phyloP scores from a whole-genome alignment of 768 basidiomycete genomes.

The Artomyces pyxidatus region DNA sequence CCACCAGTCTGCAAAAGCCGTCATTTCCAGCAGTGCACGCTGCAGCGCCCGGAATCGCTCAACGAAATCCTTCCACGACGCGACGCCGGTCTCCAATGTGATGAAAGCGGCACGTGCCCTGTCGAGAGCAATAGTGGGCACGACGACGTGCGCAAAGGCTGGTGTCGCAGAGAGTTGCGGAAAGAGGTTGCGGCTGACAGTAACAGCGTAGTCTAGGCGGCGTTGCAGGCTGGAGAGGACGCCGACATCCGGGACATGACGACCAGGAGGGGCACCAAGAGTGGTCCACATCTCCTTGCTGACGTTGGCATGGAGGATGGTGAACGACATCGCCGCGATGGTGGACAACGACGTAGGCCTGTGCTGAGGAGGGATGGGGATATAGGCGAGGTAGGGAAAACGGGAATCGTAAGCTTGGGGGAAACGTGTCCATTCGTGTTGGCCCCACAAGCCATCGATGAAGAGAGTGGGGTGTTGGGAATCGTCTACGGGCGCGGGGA shows the following conservation, averaged over 20 bases:
- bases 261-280: constrained; percentile 1
- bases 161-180: neutral
- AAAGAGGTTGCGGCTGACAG: neutral
- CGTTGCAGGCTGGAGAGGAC: constrained; percentile 3
- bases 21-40: neutral
- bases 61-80: neutral
- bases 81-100: neutral
- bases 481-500: too few relatives aligned
- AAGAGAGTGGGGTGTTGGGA: too few relatives aligned
- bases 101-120: neutral
- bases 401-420: neutral
- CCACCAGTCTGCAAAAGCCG: neutral
- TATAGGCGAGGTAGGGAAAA: neutral
- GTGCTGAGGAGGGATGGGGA: neutral
- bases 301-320: constrained; percentile 26
- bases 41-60: neutral
- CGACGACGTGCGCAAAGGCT: neutral
- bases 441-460: neutral
- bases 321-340: constrained; percentile 17
- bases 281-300: neutral
- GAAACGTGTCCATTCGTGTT: neutral
- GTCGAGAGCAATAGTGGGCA: neutral
- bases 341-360: too few relatives aligned
- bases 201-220: neutral
- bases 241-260: constrained; percentile 12